These are phyloP conservation scores for Fusarium proliferatum DNA, from an alignment of 2,329 filamentous ascomycete species.

Conservation along the genomic window DNA sequence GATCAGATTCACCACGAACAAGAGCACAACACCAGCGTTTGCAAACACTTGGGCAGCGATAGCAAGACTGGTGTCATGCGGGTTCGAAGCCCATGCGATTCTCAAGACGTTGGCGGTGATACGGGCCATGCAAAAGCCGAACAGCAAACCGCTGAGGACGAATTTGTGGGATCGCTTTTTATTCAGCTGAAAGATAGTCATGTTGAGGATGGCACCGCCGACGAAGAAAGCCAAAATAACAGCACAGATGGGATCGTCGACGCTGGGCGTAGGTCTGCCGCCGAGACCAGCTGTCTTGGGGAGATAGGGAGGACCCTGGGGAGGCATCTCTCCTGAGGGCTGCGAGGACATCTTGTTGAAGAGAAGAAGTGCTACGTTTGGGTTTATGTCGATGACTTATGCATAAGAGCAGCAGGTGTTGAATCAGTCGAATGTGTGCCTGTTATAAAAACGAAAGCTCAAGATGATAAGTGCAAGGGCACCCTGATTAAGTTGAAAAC, in stretches of 20 bases:
- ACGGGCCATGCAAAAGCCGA: constrained; percentile 69
- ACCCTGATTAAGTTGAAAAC: background rate
- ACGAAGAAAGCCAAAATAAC: constrained; percentile 72
- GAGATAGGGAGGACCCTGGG: constrained; percentile 53
- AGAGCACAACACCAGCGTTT: constrained; percentile 76
- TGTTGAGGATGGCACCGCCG: constrained; percentile 64
- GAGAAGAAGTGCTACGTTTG: background rate
- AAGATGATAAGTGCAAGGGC: background rate
- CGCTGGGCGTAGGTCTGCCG: constrained; percentile 63
- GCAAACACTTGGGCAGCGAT: constrained; percentile 77
- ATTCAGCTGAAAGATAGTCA: constrained; percentile 67
- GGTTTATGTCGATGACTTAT: background rate
- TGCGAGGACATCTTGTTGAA: constrained; percentile 17
- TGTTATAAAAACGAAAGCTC: background rate
- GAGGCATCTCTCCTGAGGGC: constrained; percentile 9
- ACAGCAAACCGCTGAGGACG: constrained; percentile 66
- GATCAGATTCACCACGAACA: constrained; percentile 83
- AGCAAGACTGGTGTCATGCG: constrained; percentile 54
- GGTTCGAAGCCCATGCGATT: constrained; percentile 63
- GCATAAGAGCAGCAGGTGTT: background rate
- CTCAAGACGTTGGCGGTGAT: constrained; percentile 63
- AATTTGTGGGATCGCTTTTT: constrained; percentile 65
- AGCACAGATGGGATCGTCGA: constrained; percentile 74
- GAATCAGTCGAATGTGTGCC: background rate
- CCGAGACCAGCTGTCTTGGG: constrained; percentile 63